Conservation (phyloP, 495 filamentous ascomycete species). For the Ramalina peruviana region DNA sequence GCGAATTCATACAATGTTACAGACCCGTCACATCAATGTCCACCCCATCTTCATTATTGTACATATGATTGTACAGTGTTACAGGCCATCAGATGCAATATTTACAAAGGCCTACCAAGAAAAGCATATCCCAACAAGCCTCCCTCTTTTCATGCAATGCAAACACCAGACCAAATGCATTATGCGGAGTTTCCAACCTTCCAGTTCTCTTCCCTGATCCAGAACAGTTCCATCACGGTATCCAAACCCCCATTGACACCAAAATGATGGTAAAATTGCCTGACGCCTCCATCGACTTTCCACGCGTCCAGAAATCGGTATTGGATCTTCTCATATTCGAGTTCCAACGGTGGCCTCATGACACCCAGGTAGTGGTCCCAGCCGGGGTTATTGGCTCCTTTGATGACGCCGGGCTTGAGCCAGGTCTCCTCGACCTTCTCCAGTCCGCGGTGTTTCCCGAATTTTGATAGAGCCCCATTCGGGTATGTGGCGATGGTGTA, state of each 20-base stretch:
- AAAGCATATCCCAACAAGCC: too few relatives aligned
- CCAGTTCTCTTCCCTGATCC: constrained; percentile 1
- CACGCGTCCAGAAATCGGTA: constrained; percentile 7
- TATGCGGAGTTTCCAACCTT: neutral
- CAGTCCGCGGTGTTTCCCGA: constrained; percentile 4
- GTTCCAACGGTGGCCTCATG: constrained; percentile 3
- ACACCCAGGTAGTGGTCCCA: constrained; percentile 5
- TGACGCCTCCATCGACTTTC: constrained; percentile 1
- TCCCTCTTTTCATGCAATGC: too few relatives aligned
- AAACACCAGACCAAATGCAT: too few relatives aligned
- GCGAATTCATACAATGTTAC: too few relatives aligned
- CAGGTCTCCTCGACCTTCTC: constrained; percentile 34
- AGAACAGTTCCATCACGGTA: constrained; percentile 2
- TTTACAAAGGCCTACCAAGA: neutral
- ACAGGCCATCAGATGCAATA: too few relatives aligned
- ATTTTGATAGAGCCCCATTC: constrained; percentile 17
- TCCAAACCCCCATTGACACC: neutral
- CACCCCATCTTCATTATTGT: too few relatives aligned
- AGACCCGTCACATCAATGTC: too few relatives aligned
- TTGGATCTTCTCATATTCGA: constrained; percentile 8
- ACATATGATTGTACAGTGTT: too few relatives aligned
- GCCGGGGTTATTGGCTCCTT: constrained; percentile 5
- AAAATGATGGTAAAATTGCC: constrained; percentile 8
- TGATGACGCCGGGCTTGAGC: constrained; percentile 17
- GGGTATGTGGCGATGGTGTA: constrained; percentile 40